Evolutionary conservation across 2,329 filamentous ascomycete species (phyloP), one percentile per base, ranked within the genome.

Genomic region (Exophiala bonariae): DNA sequence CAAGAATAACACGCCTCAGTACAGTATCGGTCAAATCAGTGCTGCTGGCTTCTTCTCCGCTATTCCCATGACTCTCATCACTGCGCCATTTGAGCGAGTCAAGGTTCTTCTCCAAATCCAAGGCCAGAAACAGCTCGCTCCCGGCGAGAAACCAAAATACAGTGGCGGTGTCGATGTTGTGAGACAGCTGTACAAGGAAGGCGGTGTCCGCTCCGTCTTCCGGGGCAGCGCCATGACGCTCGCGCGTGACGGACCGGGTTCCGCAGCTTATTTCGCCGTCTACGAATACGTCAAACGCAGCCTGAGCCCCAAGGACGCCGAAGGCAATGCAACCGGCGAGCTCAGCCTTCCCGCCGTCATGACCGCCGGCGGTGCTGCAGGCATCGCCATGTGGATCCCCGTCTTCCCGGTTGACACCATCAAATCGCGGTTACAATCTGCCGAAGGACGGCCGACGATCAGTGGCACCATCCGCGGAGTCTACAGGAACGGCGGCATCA

Each of bases 101-200:
- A 99, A 99, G 74, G 92, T 99, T 46, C 90, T 99, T 55, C 85
- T 99, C 1, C 93, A 99, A 70, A 95, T 97, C 59, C 93, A 97
- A 73, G 91, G 90, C 63, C 90, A 96, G 71, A 90, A 91, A 72
- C 74, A 79, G 43, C 84, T 93, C 32, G 83, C 84, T 1, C 88
- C 91, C 0, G 92, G 91, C 63, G 87, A 96, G 74, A 95, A 96
- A 71, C 91, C 90, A 13, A 89, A 88, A 64, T 97, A 97, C 78
- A 80, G 78, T 35, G 91, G 91, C 63, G 90, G 87, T 50, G 55
- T 87, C 41, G 93, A 97, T 70, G 93, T 97, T 38, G 93, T 96
- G 20, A 83, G 87, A 57, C 91, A 96, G 72, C 80, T 99, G 28
- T 97, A 96, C 80, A 81, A 81, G 60, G 87, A 95, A 66, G 93